These are phyloP conservation scores for Daphne laureola DNA, from an alignment of 441 rosid species.

Conservation along the genomic window DNA sequence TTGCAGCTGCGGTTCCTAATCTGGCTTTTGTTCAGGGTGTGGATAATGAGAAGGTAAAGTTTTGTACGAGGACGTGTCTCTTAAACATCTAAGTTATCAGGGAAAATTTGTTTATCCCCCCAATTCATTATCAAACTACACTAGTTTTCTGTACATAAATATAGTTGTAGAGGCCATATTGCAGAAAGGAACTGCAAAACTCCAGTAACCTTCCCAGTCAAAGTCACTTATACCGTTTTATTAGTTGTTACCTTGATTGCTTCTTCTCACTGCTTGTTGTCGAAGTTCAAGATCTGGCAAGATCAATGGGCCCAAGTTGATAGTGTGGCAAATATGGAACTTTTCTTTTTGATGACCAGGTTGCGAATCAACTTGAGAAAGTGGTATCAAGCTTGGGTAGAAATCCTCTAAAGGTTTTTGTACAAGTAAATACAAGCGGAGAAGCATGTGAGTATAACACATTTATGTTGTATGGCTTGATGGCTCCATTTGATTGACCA, in stretches of 20 bases:
- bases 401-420: constrained; percentile 74
- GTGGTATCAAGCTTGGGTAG: constrained; percentile 71
- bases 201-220: too few species aligned
- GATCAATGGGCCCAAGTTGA: background rate
- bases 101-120: background rate
- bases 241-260: too few species aligned
- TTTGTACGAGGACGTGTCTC: background rate
- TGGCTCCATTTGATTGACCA: too few species aligned
- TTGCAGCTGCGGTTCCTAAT: constrained; percentile 78
- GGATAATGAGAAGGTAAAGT: constrained; percentile 65
- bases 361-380: constrained; percentile 65
- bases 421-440: constrained; percentile 90
- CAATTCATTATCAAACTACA: background rate
- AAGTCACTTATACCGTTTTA: too few species aligned
- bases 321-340: background rate
- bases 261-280: too few species aligned
- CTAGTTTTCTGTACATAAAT: too few species aligned
- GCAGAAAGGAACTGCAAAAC: too few species aligned
- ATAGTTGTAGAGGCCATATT: too few species aligned
- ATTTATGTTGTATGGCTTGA: background rate
- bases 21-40: constrained; percentile 65
- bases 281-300: too few species aligned
- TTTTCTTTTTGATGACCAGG: constrained; percentile 27
- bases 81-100: background rate
- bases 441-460: constrained; percentile 56